Conservation (phyloP, 2,329 filamentous ascomycete genomes). For the Cordyceps farinosa region DNA sequence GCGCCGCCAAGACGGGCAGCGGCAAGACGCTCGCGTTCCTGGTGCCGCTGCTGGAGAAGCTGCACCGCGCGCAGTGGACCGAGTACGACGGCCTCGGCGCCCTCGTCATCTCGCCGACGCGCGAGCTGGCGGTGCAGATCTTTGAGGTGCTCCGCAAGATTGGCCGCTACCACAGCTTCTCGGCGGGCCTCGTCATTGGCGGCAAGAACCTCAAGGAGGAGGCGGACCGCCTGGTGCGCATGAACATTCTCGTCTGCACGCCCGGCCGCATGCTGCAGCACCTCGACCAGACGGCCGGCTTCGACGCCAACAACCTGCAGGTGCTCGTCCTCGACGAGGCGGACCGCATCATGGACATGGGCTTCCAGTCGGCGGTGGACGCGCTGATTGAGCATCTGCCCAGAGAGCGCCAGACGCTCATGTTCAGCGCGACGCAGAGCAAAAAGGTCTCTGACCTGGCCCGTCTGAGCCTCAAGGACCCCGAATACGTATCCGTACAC, state of each 20-base stretch:
- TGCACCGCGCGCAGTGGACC: constrained; percentile 86
- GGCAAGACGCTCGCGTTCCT: constrained; percentile 95
- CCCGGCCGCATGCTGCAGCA: constrained; percentile 95
- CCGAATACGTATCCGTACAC: constrained; percentile 93
- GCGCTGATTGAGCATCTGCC: constrained; percentile 91
- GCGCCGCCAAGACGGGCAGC: constrained; percentile 91
- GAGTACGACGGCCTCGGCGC: constrained; percentile 89
- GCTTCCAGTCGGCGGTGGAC: constrained; percentile 86
- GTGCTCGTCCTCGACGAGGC: constrained; percentile 94
- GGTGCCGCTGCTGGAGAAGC: constrained; percentile 84
- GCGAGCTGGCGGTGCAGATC: constrained; percentile 93
- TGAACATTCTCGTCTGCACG: constrained; percentile 97
- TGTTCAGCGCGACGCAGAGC: constrained; percentile 96
- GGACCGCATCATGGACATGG: constrained; percentile 96
- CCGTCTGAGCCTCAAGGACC: constrained; percentile 79
- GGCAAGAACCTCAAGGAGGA: constrained; percentile 88
- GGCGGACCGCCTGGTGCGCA: constrained; percentile 75
- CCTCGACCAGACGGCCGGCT: constrained; percentile 84
- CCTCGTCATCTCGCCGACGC: constrained; percentile 87
- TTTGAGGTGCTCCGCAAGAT: constrained; percentile 92
- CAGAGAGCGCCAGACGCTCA: constrained; percentile 77
- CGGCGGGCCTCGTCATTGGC: constrained; percentile 88
- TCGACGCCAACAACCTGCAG: constrained; percentile 87
- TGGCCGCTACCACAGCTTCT: constrained; percentile 83
- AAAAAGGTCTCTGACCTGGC: constrained; percentile 91